Evolutionary conservation across 371 early-diverging fungal species (phyloP), one percentile per base, ranked within the genome.

Genomic region (Mucor irregularis): DNA sequence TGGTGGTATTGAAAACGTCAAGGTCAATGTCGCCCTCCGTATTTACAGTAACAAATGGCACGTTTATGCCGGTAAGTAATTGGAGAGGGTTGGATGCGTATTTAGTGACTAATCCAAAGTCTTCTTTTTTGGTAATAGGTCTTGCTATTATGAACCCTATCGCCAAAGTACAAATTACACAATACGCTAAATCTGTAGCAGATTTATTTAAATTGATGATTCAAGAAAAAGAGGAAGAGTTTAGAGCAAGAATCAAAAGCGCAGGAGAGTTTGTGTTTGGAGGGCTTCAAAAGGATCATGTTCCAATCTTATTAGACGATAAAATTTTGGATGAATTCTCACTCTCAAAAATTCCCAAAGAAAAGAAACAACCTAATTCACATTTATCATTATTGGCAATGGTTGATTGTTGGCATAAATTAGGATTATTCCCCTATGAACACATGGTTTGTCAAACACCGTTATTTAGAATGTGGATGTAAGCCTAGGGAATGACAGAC

Each of bases 1-100:
- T 21, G 94, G 94, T 30, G 95, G 95, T 17, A 92, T 98, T 53
- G 97, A 98, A 66, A 96, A 95, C 65, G 96, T 95, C 64, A 98
- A 98, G 61, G 88, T 95, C 29, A 87, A 90, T 54, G 91, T 95
- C 68, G 84, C 94, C 1, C 69, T 97, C 62, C 85, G 97, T 38
- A 97, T 98, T 55, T 95, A 92, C 52, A 87, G 87, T 56, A 92
- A 87, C 76, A 96, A 96, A 66, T 98, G 96, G 95, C 98, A 98
- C 71, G 97, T 96, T 3, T 96, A 96, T 69, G 93, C 93, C 2
- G 95, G 35, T 34, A 34, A 34, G 4, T 4, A 14, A 34, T 34
- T 10, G n/a, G 31, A 9, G 9, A 9, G 11, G 6, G 6, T 11
- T 31, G 9, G 11, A 31, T 9, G 6, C 11, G 6, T 0, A 1